Percentiles rank a stretch among this genome's conserved stretches.
phyloP scores from a whole-genome alignment of 108 stramenopile genomes.

The Cyclostephanos invisitatus region DNA sequence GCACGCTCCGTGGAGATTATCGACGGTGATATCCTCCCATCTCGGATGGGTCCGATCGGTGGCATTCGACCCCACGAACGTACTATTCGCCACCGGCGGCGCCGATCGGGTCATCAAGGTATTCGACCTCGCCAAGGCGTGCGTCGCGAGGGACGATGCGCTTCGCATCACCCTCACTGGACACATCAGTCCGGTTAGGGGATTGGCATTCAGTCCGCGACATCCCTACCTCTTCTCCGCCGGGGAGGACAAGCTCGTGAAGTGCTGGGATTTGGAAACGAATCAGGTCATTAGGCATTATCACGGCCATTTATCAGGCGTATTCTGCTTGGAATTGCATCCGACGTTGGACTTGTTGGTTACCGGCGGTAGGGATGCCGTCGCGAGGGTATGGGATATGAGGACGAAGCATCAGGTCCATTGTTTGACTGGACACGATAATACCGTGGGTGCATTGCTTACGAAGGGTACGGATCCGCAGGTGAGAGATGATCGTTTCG shows the following conservation, averaged over 20 bases:
- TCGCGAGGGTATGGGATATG: conserved; percentile 99
- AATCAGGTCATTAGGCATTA: conserved; percentile 99
- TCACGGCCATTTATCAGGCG: conserved; percentile 97
- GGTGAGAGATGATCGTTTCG: no score
- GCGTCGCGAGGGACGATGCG: conserved; percentile 88
- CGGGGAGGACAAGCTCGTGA: conserved; percentile 98
- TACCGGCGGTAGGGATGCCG: conserved; percentile 98
- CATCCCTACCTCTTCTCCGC: conserved; percentile 98
- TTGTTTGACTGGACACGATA: conserved; percentile 91
- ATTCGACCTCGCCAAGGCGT: conserved; percentile 97
- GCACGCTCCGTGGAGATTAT: conserved; percentile 98
- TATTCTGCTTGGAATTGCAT: conserved; percentile 93
- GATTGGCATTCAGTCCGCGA: conserved; percentile 89
- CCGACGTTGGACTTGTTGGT: conserved; percentile 97
- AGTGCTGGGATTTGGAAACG: conserved; percentile 99
- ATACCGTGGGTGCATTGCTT: conserved; percentile 90
- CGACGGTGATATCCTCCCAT: conserved; percentile 92
- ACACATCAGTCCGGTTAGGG: conserved; percentile 96
- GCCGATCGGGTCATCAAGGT: conserved; percentile 98
- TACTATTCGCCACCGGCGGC: conserved; percentile 96
- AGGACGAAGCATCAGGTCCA: conserved; percentile 94
- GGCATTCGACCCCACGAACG: conserved; percentile 96
- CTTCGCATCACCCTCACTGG: conserved; percentile 97
- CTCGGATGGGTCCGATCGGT: conserved; percentile 98
- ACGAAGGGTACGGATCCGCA: conserved; percentile 96